Evolutionary conservation across 495 filamentous ascomycete genomes (phyloP).

Genomic region (Aspergillus baeticus): DNA sequence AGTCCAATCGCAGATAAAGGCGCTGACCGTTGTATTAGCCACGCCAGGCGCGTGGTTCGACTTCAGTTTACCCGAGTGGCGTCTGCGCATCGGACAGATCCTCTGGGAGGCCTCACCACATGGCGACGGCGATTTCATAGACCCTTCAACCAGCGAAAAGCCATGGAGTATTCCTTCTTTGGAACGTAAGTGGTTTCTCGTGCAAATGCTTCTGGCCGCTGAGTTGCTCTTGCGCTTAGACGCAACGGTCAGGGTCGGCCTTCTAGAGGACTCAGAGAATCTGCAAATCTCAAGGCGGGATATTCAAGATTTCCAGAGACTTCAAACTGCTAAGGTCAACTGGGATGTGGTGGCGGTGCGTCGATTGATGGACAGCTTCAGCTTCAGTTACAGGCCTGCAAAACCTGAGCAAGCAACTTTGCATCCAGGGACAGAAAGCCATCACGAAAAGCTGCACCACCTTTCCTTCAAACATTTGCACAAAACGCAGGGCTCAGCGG

Average conservation of each 20-base stretch:
- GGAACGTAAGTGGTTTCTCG: conserved; percentile 72
- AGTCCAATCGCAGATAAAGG: conserved; percentile 53
- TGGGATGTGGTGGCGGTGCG: conserved; percentile 80
- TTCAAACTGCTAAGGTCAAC: conserved; percentile 65
- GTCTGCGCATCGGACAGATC: conserved; percentile 75
- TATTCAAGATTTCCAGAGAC: conserved; percentile 59
- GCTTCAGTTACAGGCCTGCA: conserved; percentile 19
- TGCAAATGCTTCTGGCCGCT: conserved; percentile 75
- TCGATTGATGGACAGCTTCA: conserved; percentile 73
- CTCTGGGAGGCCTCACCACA: conserved; percentile 64
- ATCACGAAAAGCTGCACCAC: conserved; percentile 23
- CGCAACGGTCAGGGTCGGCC: conserved; percentile 56
- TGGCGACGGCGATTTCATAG: conserved; percentile 52
- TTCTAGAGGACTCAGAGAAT: conserved; percentile 47
- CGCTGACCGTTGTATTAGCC: conserved; percentile 43
- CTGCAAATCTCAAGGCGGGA: conserved; percentile 56
- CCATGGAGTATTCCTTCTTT: conserved; percentile 37
- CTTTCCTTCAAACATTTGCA: conserved; percentile 30
- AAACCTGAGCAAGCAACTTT: conserved; percentile 1
- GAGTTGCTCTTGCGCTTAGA: conserved; percentile 77
- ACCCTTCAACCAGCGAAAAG: conserved; percentile 34
- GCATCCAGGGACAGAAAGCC: conserved; percentile 15
- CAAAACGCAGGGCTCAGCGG: conserved; percentile 10
- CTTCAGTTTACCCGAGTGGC: conserved; percentile 77
- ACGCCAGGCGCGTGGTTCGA: conserved; percentile 66